Conservation (phyloP, 305 asterid genomes). For the Salvia sclarea region DNA sequence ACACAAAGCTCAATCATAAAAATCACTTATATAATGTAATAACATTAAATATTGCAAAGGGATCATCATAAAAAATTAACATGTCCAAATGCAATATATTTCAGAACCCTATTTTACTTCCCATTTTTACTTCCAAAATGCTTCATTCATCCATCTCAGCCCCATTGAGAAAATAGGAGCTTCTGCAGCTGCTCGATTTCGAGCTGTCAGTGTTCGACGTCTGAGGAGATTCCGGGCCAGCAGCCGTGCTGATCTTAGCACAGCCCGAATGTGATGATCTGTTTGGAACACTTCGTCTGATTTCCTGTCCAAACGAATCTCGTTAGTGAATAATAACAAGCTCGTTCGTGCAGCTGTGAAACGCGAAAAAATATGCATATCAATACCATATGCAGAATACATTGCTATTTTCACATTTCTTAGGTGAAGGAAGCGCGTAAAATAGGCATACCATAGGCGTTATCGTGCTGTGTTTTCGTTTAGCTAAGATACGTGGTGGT, state of each 20-base stretch:
- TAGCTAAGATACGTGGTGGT: background rate
- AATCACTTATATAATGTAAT: constrained; percentile 17
- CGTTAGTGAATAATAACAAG: background rate
- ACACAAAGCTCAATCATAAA: constrained; percentile 29
- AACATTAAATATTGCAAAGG: constrained; percentile 54
- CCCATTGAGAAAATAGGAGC: constrained; percentile 36
- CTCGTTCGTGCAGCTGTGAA: too few species aligned
- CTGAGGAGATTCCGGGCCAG: constrained; percentile 33
- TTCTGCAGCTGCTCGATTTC: constrained; percentile 40
- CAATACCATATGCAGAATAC: too few species aligned
- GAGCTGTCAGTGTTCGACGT: constrained; percentile 49
- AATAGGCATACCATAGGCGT: constrained; percentile 58
- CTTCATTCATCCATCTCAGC: constrained; percentile 36
- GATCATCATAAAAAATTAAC: constrained; percentile 47
- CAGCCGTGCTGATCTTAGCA: constrained; percentile 24
- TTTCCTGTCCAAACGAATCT: constrained; percentile 54
- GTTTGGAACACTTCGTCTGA: constrained; percentile 41
- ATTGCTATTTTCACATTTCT: too few species aligned
- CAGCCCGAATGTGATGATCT: constrained; percentile 29
- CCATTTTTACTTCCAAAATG: background rate
- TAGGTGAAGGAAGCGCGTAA: background rate
- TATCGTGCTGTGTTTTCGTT: constrained; percentile 1
- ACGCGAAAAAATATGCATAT: too few species aligned
- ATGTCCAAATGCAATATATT: constrained; percentile 62
- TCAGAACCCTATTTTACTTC: background rate